Base-by-base conservation (phyloP, 2,329 filamentous ascomycete species). In the Penicillium aurantiogriseum region DNA sequence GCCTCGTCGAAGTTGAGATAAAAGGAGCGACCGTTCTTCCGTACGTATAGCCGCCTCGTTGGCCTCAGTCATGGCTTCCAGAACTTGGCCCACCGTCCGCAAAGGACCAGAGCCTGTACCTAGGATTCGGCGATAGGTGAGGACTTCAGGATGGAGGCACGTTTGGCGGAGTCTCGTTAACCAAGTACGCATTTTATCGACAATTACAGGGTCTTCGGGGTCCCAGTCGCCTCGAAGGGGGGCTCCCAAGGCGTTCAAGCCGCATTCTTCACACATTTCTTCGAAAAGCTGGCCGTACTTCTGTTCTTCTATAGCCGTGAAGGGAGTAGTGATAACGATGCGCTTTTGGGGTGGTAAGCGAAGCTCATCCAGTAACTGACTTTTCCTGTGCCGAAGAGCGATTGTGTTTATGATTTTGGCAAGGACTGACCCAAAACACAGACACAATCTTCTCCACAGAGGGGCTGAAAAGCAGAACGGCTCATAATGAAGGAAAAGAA, bases 1-100 rank as follows among this genome's bases (percentile, higher is more conserved):
- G 0, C 91, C 93, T 54, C 85, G 81, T 17, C 82, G 83, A 44
- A 96, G 77, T 60, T 85, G 85, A 35, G 80, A 80, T 2, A 84
- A 71, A 7, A 96, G 79, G 47, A 88, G 80, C 2, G 80, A 77
- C 51, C 91, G 84, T 68, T 94, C 88, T 57, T 93, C 87, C 0
- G 81, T 75, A 51, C 87, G 84, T 56, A 93, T 83, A 1, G 76
- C 71, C 6, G 79, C 79, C 56, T 93, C 89, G 43, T 88, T 92
- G 68, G 93, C 87, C 54, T 96, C 91, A 57, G 97, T 88, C 93
- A 99, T 97, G 5, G 88, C 86, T 62, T 91, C 88, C 11, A 99
- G 79, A 1, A 97, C 93, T 72, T 97, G 90, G 19, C 87, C 84
- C 2, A 96, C 88, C 0, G 92, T 95, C 13, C 90, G 83, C 62